Evolutionary conservation across 331 rosid genomes (phyloP), one percentile per base, ranked within the genome.

Genomic region (Acacia concinna): DNA sequence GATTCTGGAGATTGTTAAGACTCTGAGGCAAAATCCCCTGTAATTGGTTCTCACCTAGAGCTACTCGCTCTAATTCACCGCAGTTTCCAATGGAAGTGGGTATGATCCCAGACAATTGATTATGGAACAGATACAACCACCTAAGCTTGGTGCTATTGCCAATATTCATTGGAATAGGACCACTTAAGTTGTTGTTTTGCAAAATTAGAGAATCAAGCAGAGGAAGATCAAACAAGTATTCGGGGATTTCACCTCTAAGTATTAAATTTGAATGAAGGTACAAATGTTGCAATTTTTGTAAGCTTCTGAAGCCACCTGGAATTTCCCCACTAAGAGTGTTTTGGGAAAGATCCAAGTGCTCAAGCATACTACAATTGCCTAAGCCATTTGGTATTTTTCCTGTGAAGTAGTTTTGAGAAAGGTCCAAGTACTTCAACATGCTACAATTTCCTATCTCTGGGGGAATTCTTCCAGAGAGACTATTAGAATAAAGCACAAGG

Each of bases 271-370:
- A 21, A 23, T 9, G 13, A 3, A 56, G 13, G 30, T 21, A 21
- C 15, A 56, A 0, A 10, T 56, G 0, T 3, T 56, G 3, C 63
- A 56, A 10, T 2, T 56, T 56, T 21, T 23, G 30, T 10, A 56
- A 56, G 14, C 14, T 27, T 60, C 8, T 60, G 23, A 87, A 84
- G 30, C 63, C 60, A 15, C 60, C 51, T n/a, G 92, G 92, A 51
- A 91, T 74, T 7, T 75, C 49, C 2, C 93, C 93, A 1, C 77
- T 72, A 59, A 90, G n/a, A 83, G 3, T 4, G 83, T 91, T 91
- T 1, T 0, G 1, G 7, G 85, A 82, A 13, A 89, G 73, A 21
- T 81, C 83, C 59, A 91, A 59, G 28, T 54, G 4, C 71, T 86
- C 73, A 25, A 91, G 87, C 49, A 54, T 49, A 68, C 71, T 84